Percentiles rank a stretch among this genome's conserved stretches.
These are phyloP conservation scores for Cyclocybe aegerita DNA, from an alignment of 768 basidiomycete genomes.

Conservation along the genomic window DNA sequence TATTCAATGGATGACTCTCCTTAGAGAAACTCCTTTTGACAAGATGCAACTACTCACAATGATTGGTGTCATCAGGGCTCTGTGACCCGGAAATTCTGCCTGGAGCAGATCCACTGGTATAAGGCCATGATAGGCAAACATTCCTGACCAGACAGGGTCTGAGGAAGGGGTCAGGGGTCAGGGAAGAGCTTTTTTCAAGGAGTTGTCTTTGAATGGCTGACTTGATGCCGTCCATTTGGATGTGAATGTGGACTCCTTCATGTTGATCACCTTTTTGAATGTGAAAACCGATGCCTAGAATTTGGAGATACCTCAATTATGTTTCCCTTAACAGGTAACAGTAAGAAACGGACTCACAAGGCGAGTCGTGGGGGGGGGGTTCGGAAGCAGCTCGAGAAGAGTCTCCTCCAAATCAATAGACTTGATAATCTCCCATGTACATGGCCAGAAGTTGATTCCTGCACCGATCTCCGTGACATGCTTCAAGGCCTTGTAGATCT, in stretches of 20 bases:
- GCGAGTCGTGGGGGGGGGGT: constrained; percentile 15
- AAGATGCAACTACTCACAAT: constrained; percentile 18
- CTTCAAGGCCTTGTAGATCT: constrained; percentile 42
- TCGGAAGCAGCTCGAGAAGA: constrained; percentile 14
- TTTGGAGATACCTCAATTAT: neutral
- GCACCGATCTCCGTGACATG: constrained; percentile 42
- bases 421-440: constrained; percentile 37
- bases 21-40: neutral
- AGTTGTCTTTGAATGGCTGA: constrained; percentile 27
- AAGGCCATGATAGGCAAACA: constrained; percentile 35
- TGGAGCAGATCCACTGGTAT: constrained; percentile 26
- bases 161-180: constrained; percentile 21
- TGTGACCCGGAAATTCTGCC: constrained; percentile 29
- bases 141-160: constrained; percentile 39
- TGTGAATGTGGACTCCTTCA: constrained; percentile 27
- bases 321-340: neutral
- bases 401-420: constrained; percentile 32
- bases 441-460: constrained; percentile 40
- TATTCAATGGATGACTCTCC: too few relatives aligned
- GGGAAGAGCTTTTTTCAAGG: constrained; percentile 8
- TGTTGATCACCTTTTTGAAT: constrained; percentile 33
- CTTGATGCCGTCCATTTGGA: constrained; percentile 44
- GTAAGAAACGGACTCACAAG: constrained; percentile 5
- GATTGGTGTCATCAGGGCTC: constrained; percentile 19
- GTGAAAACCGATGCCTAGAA: constrained; percentile 14